A percentile compares a stretch with the other conserved stretches of the same genome.
Conservation (phyloP, 148 eudicot genomes). For the Amaranthus cruentus region DNA sequence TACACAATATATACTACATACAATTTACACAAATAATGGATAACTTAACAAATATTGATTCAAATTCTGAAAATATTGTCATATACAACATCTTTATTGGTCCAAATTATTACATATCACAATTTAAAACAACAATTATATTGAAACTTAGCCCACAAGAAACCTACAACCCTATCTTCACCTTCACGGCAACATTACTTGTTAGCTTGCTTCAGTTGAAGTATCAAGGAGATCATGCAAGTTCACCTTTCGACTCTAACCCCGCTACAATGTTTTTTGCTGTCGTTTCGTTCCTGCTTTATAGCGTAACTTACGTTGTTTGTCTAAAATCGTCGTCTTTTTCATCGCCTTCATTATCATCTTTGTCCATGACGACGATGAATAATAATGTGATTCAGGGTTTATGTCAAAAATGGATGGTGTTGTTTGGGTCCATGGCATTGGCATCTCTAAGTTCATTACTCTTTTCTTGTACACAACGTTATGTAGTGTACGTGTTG, state of each 20-base stretch:
- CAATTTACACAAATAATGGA: too few relatives aligned
- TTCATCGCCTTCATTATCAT: too few relatives aligned
- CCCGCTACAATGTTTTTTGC: background rate
- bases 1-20: too few relatives aligned
- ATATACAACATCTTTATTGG: too few relatives aligned
- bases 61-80: too few relatives aligned
- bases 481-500: background rate
- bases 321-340: background rate
- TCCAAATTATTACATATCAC: too few relatives aligned
- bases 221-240: constrained; percentile 5
- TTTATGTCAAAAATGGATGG: background rate
- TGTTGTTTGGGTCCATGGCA: background rate
- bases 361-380: too few relatives aligned
- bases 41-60: too few relatives aligned
- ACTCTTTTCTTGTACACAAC: background rate
- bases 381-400: background rate
- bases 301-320: background rate
- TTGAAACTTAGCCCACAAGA: too few relatives aligned
- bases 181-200: constrained; percentile 1
- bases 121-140: too few relatives aligned
- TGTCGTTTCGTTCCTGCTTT: background rate
- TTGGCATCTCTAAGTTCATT: constrained; percentile 6
- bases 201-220: constrained; percentile 7
- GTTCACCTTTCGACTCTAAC: constrained; percentile 10
- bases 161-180: background rate